Percentiles rank a stretch among this genome's conserved stretches.
Conservation (phyloP, 1,284 basidiomycete genomes). For the Microbotryum intermedium region DNA sequence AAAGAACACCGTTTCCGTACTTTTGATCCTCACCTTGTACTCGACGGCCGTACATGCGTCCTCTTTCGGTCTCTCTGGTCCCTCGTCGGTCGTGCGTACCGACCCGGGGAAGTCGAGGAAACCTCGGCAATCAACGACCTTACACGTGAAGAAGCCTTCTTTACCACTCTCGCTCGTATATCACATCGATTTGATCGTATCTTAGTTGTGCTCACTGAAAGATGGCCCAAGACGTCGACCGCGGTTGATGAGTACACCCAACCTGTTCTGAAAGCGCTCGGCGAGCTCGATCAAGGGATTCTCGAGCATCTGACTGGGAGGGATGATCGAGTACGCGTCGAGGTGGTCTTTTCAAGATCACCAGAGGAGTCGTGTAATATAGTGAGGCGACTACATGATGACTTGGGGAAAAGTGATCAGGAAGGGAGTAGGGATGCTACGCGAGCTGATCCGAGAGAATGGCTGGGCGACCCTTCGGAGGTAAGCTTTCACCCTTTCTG, state of each 20-base stretch:
- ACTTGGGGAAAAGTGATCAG: too few species aligned
- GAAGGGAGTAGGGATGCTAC: background rate
- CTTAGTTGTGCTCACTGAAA: slow-evolving; percentile 11
- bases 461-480: slow-evolving; percentile 6
- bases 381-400: background rate
- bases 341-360: slow-evolving; percentile 1
- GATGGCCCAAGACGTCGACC: background rate
- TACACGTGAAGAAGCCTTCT: background rate
- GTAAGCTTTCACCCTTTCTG: too few species aligned
- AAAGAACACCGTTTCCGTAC: background rate
- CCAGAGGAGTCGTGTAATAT: background rate
- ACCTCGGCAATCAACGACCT: background rate
- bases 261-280: slow-evolving; percentile 2
- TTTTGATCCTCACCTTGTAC: slow-evolving; percentile 7
- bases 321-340: background rate
- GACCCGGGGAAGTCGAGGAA: background rate
- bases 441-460: background rate
- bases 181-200: background rate
- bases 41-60: slow-evolving; percentile 1
- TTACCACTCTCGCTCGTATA: slow-evolving; percentile 2
- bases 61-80: background rate
- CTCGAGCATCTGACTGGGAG: background rate
- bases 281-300: background rate
- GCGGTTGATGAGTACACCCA: background rate
- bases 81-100: background rate